A percentile compares a stretch with the other conserved stretches of the same genome.
These are phyloP conservation scores for Pichia sp. DNA, from an alignment of 1,139 yeast genomes.

Conservation along the genomic window DNA sequence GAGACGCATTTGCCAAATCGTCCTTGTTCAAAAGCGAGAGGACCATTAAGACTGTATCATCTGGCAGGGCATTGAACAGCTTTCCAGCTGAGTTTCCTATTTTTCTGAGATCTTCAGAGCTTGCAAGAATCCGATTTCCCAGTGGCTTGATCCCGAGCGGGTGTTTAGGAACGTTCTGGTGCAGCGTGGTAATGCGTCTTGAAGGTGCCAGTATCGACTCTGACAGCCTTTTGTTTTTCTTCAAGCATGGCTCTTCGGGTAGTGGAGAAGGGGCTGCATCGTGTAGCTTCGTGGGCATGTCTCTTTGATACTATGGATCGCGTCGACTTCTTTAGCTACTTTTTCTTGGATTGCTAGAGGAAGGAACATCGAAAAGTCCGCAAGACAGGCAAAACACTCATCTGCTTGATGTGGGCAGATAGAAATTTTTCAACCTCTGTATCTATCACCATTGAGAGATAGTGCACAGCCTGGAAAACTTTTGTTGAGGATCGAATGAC, in stretches of 20 bases:
- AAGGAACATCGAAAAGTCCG: too few relatives aligned
- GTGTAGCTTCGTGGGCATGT: background rate
- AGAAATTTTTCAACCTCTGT: background rate
- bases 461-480: background rate
- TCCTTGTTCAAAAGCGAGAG: slow-evolving; percentile 43
- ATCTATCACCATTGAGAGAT: background rate
- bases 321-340: background rate
- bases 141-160: slow-evolving; percentile 73
- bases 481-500: background rate
- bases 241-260: background rate
- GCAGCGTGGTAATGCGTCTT: slow-evolving; percentile 6
- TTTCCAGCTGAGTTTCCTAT: slow-evolving; percentile 47
- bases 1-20: slow-evolving; percentile 45
- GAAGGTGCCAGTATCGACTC: slow-evolving; percentile 5
- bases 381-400: too few relatives aligned
- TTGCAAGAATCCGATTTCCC: slow-evolving; percentile 50
- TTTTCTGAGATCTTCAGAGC: slow-evolving; percentile 28
- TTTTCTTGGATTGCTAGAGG: background rate
- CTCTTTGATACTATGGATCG: background rate
- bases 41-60: slow-evolving; percentile 52
- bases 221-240: background rate
- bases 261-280: background rate
- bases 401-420: background rate
- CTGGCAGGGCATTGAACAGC: slow-evolving; percentile 46
- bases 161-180: slow-evolving; percentile 39